Evolutionary conservation across 2,329 filamentous ascomycete species (phyloP), one percentile per base, ranked within the genome.

Genomic region (Sarocladium oryzae): DNA sequence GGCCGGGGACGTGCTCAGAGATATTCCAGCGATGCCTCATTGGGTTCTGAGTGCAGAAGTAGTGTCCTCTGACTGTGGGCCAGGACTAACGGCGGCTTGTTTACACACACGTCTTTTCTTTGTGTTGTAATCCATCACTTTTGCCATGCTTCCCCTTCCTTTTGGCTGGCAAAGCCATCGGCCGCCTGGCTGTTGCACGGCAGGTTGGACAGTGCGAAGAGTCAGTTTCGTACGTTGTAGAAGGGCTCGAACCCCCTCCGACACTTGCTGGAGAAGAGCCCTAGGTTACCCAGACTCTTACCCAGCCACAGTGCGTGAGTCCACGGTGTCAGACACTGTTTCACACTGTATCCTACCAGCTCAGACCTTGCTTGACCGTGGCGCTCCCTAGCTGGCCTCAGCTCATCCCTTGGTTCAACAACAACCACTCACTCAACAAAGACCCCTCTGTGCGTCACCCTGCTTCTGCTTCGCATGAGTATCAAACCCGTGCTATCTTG

Each of bases 311-410:
- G n/a, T n/a, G n/a, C 40, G 21, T 28, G n/a, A 4, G 4, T 11
- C n/a, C n/a, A 43, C 37, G 24, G 40, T 43, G 40, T 43, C 16
- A 43, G 40, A 43, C 40, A 43, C 40, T 43, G 40, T 43, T 28
- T 43, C 40, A 43, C 40, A 43, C 40, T 43, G 40, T 43, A 43
- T 15, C 5, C 3, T 43, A 28, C 40, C 24, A n/a, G 40, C 21
- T 43, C 40, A 43, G 40, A 43, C 40, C 40, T 43, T 43, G 40
- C 40, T 43, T 43, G 40, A 43, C 23, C 40, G 40, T 43, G 40
- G 40, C 40, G 40, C 23, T 4, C n/a, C 40, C 40, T 20, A 43
- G 40, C 40, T 43, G 40, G 40, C 40, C 23, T 26, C 20, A 28
- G 21, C 13, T 16, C 13, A 20, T 43, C 40, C 40, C 40, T 43